Evolutionary conservation across 106 monocot species (phyloP).

Genomic region (Dioscorea zingiberensis): DNA sequence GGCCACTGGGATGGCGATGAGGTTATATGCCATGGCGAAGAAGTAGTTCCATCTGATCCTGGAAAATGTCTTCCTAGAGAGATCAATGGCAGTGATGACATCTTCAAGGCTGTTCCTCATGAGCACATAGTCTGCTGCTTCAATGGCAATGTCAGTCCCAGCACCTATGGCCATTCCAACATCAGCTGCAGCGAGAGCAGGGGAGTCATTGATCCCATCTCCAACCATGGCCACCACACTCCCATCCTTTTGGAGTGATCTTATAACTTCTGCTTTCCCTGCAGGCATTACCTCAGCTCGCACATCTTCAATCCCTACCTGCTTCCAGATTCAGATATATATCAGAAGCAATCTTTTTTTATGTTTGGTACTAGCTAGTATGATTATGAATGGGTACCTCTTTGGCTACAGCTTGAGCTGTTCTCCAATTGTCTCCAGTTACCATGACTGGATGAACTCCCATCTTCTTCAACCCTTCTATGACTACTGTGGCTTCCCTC

Average conservation of each 20-base stretch:
- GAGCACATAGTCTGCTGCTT: constrained; percentile 89
- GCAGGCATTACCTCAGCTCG: constrained; percentile 91
- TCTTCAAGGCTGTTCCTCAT: constrained; percentile 87
- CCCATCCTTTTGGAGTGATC: constrained; percentile 59
- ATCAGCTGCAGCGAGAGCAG: constrained; percentile 87
- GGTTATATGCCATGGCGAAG: constrained; percentile 86
- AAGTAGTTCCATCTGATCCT: constrained; percentile 82
- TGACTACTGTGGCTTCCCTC: constrained; percentile 82
- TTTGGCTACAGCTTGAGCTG: constrained; percentile 79
- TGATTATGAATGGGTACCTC: constrained; percentile 62
- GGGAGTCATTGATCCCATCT: constrained; percentile 96
- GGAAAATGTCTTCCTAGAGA: constrained; percentile 83
- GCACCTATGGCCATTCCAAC: constrained; percentile 95
- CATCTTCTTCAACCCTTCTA: constrained; percentile 87
- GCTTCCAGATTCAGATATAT: too few species aligned
- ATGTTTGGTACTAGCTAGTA: too few species aligned
- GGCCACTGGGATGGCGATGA: constrained; percentile 75
- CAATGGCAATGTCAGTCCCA: constrained; percentile 89
- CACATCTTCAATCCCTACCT: constrained; percentile 91
- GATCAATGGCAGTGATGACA: constrained; percentile 89
- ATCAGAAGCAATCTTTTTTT: too few species aligned
- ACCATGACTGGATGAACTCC: constrained; percentile 77
- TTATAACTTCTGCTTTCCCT: constrained; percentile 71
- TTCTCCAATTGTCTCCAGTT: constrained; percentile 92
- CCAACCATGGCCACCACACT: constrained; percentile 86